Evolutionary conservation across 768 basidiomycete genomes (phyloP), one percentile per base, ranked within the genome.

Genomic region (Panellus pusillus): DNA sequence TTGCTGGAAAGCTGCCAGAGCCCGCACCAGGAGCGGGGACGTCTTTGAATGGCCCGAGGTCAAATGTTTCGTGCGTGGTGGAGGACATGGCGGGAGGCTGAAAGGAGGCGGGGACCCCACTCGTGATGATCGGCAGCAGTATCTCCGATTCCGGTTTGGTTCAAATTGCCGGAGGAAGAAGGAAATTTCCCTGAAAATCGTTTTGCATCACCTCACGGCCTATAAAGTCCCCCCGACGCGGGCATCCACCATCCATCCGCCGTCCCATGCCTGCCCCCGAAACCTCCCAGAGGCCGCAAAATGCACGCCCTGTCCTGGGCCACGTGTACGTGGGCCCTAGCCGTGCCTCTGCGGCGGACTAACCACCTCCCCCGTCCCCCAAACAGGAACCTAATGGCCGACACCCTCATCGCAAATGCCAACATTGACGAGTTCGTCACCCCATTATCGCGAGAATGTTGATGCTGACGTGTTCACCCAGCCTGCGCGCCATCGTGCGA

Each of bases 361-460:
- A 13, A 11, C 17, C 31, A 20, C 19, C 6, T 13, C 12, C 29
- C 11, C 17, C 9, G 29, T 13, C 4, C 24, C 15, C 6, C n/a
- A 6, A 15, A 2, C 36, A 57, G 55, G 12, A 61, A 61, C 42
- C 55, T 61, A 19, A 61, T 61, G 59, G 55, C 59, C 4, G 59
- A 61, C 18, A 61, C 59, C 17, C 55, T 61, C 45, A 61, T 61
- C 36, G 59, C 59, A 9, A 61, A 61, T 38, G 59, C 59, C 14
- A 61, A 43, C 35, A 40, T 54, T 9, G 59, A 61, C 36, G 59
- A 61, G 59, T 32, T 24, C 40, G 59, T 56, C 6, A 20, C n/a
- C 31, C 31, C 7, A 5, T 6, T 28, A 24, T 35, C 14, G 3
- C 11, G 18, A 2, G 15, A 19, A 1, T 12, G 12, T 20, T 19